Conservation (phyloP, 2,329 filamentous ascomycete genomes). For the Zasmidium cellare region DNA sequence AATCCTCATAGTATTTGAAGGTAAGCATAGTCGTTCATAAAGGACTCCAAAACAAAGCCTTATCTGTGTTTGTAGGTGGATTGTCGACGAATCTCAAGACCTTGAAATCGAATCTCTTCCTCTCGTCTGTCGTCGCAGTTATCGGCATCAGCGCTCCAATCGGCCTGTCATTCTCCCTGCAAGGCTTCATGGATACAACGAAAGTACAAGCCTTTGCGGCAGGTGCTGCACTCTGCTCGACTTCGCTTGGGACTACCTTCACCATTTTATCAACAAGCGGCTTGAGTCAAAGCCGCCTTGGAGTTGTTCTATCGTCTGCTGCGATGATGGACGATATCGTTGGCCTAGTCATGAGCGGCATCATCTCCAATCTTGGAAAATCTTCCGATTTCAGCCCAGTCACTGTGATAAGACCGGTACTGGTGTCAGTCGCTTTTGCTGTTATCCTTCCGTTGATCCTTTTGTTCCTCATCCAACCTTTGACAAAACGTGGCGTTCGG, state of each 20-base stretch:
- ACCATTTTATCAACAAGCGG: constrained; percentile 63
- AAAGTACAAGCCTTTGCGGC: constrained; percentile 68
- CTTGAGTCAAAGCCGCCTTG: constrained; percentile 57
- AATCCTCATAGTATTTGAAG: constrained; percentile 72
- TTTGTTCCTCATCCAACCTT: constrained; percentile 45
- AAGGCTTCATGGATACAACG: constrained; percentile 50
- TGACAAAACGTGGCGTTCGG: constrained; percentile 28
- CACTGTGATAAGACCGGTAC: constrained; percentile 52
- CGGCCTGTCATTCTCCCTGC: constrained; percentile 63
- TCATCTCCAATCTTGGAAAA: constrained; percentile 66
- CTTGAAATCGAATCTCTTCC: constrained; percentile 59
- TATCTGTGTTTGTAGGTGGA: constrained; percentile 49
- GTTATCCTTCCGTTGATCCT: constrained; percentile 50
- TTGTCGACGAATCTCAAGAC: constrained; percentile 56
- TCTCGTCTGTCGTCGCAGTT: constrained; percentile 63
- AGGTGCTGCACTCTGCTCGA: constrained; percentile 72
- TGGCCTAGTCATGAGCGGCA: constrained; percentile 73
- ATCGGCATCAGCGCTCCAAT: constrained; percentile 68
- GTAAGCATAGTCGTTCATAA: constrained; percentile 33
- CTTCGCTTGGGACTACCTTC: constrained; percentile 71
- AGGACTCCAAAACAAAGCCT: not conserved
- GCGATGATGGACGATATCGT: constrained; percentile 83
- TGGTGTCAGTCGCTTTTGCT: constrained; percentile 55
- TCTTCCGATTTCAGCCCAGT: constrained; percentile 37
- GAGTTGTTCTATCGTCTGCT: constrained; percentile 65